phyloP scores from a whole-genome alignment of 2,329 filamentous ascomycete species.

The Xylaria sp. region DNA sequence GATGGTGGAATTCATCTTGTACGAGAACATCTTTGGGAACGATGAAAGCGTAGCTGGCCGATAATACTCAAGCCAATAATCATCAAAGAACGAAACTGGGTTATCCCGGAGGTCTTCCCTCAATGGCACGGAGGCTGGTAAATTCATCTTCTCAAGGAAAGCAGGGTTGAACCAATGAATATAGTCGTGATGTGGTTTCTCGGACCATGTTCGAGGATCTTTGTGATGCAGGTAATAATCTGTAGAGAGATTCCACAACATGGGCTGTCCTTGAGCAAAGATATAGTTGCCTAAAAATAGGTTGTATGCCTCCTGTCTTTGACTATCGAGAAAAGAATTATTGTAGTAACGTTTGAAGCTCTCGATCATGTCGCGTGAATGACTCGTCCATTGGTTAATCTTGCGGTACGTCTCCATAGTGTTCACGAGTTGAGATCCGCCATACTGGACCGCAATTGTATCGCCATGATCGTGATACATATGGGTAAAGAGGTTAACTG shows the following conservation, averaged over 20 bases:
- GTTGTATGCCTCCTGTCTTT: constrained; percentile 97
- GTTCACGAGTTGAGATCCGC: constrained; percentile 96
- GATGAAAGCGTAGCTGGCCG: constrained; percentile 87
- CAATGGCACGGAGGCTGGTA: constrained; percentile 61
- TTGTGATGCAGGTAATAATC: constrained; percentile 97
- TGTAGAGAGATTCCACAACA: constrained; percentile 95
- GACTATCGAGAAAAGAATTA: constrained; percentile 97
- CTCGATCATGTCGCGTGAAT: constrained; percentile 98
- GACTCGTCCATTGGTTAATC: constrained; percentile 98
- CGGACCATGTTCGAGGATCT: constrained; percentile 78
- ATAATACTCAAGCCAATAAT: constrained; percentile 99
- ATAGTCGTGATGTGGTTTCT: constrained; percentile 74
- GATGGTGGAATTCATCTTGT: constrained; percentile 89
- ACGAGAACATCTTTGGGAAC: constrained; percentile 91
- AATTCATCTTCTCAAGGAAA: constrained; percentile 70
- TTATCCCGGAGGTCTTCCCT: constrained; percentile 54
- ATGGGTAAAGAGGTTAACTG: constrained; percentile 93
- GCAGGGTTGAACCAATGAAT: constrained; percentile 88
- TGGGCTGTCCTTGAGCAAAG: constrained; percentile 84
- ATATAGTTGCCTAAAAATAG: constrained; percentile 97
- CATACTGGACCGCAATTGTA: constrained; percentile 97
- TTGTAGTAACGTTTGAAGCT: constrained; percentile 99
- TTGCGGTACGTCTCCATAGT: constrained; percentile 99
- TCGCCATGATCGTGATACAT: constrained; percentile 99
- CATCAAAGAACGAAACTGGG: constrained; percentile 75